These are phyloP conservation scores for Cytospora schulzeri DNA, from an alignment of 2,329 filamentous ascomycete species.

Conservation along the genomic window DNA sequence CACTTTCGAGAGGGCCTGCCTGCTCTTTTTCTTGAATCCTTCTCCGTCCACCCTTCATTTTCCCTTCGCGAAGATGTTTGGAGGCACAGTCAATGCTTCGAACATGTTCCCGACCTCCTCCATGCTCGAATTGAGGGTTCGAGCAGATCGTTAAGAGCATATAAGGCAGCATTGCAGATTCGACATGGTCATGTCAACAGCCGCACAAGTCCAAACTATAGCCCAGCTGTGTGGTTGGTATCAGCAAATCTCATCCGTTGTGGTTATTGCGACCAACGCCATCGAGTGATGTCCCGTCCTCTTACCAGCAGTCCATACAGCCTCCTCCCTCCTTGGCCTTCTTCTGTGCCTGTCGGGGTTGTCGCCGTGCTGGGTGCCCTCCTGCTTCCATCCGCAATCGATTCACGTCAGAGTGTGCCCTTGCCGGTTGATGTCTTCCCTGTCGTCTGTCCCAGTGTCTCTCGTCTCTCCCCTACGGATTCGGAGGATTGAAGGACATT, in stretches of 20 bases:
- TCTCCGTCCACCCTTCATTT: no score
- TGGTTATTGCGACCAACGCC: background rate
- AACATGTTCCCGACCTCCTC: background rate
- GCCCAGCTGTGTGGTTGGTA: background rate
- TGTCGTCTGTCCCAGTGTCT: background rate
- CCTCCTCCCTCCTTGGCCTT: background rate
- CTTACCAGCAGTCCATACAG: background rate
- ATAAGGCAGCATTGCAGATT: background rate
- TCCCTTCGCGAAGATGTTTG: no score
- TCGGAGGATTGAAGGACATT: background rate
- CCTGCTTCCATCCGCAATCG: background rate
- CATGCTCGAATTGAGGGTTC: background rate
- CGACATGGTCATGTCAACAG: no score
- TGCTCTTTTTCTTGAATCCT: no score
- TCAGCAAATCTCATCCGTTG: background rate
- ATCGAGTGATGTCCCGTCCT: background rate
- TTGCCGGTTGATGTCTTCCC: background rate
- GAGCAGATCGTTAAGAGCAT: background rate
- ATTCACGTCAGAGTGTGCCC: background rate
- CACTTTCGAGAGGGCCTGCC: background rate
- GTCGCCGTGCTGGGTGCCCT: background rate
- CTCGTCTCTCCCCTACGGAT: conserved; percentile 3
- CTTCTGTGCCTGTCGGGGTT: background rate
- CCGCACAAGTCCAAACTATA: background rate
- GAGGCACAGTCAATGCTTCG: no score